phyloP scores from a whole-genome alignment of 2,329 filamentous ascomycete genomes.

The Aschersonia sp. region DNA sequence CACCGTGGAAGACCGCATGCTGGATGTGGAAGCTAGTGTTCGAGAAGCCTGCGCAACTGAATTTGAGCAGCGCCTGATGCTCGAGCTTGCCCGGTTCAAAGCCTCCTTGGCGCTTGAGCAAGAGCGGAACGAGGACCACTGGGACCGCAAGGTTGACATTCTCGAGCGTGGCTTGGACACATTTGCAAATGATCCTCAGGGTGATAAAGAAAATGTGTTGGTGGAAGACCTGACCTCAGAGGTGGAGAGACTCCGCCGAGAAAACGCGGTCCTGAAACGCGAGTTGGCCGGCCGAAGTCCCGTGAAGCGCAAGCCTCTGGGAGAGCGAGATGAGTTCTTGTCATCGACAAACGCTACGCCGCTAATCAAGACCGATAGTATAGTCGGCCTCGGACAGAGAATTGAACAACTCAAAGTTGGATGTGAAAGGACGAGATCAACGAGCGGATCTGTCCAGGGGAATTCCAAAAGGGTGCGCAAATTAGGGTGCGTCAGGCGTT shows the following conservation, averaged over 20 bases:
- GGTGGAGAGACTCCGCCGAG: conserved; percentile 53
- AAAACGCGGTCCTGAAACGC: conserved; percentile 49
- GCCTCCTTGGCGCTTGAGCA: conserved; percentile 62
- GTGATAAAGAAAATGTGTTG: conserved; percentile 46
- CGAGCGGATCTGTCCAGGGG: too few relatives aligned
- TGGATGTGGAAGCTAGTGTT: conserved; percentile 65
- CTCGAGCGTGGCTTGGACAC: conserved; percentile 34
- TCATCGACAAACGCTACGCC: too few relatives aligned
- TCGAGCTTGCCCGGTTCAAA: conserved; percentile 73
- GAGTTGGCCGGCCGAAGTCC: conserved; percentile 52
- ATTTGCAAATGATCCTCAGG: conserved; percentile 33
- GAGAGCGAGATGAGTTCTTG: conserved; percentile 19
- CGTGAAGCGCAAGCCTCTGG: conserved; percentile 40
- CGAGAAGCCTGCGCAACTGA: conserved; percentile 81
- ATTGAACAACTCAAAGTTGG: too few relatives aligned
- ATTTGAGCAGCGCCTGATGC: conserved; percentile 63
- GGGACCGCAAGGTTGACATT: conserved; percentile 71
- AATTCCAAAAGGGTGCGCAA: too few relatives aligned
- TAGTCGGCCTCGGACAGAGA: too few relatives aligned
- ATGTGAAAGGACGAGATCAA: too few relatives aligned
- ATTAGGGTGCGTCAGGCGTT: too few relatives aligned
- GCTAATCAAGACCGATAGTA: too few relatives aligned
- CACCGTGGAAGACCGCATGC: conserved; percentile 49
- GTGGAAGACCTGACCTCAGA: conserved; percentile 54
- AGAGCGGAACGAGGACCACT: conserved; percentile 68